phyloP scores from a whole-genome alignment of 768 basidiomycete genomes.

The Russula virescens region DNA sequence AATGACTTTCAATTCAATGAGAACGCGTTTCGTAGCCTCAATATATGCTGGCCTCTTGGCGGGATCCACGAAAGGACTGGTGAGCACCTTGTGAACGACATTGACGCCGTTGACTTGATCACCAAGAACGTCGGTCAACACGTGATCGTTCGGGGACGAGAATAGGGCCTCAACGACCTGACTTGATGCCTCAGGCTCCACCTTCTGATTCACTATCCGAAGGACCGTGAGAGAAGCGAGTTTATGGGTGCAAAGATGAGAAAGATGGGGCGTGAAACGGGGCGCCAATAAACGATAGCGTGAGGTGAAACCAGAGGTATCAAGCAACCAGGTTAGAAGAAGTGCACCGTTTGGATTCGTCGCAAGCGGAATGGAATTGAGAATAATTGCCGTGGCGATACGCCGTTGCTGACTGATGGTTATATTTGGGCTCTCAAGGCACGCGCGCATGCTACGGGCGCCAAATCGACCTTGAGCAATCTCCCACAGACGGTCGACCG shows the following conservation, averaged over 20 bases:
- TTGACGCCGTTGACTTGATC: constrained; percentile 97
- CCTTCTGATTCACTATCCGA: constrained; percentile 94
- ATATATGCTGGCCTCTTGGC: constrained; percentile 61
- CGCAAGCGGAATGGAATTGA: constrained; percentile 95
- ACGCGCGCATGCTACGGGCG: constrained; percentile 95
- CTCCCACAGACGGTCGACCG: constrained; percentile 98
- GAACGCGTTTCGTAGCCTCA: constrained; percentile 84
- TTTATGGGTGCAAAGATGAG: constrained; percentile 97
- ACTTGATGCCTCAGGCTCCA: constrained; percentile 80
- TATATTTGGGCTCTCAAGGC: constrained; percentile 86
- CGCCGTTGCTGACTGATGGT: constrained; percentile 89
- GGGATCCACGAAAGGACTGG: constrained; percentile 77
- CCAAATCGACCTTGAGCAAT: constrained; percentile 97
- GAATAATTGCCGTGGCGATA: constrained; percentile 86
- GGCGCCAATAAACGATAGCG: constrained; percentile 91
- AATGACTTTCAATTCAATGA: constrained; percentile 87
- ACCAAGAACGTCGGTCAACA: constrained; percentile 86
- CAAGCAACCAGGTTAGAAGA: constrained; percentile 92
- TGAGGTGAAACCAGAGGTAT: constrained; percentile 92
- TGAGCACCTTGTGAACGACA: constrained; percentile 87
- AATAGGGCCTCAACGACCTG: constrained; percentile 89
- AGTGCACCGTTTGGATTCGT: constrained; percentile 98
- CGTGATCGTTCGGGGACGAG: constrained; percentile 82
- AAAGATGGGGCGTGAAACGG: constrained; percentile 93
- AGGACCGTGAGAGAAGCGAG: constrained; percentile 92